A percentile compares a stretch with the other conserved stretches of the same genome.
These are phyloP conservation scores for Rosa rugosa DNA, from an alignment of 306 rosid genomes.

Conservation along the genomic window DNA sequence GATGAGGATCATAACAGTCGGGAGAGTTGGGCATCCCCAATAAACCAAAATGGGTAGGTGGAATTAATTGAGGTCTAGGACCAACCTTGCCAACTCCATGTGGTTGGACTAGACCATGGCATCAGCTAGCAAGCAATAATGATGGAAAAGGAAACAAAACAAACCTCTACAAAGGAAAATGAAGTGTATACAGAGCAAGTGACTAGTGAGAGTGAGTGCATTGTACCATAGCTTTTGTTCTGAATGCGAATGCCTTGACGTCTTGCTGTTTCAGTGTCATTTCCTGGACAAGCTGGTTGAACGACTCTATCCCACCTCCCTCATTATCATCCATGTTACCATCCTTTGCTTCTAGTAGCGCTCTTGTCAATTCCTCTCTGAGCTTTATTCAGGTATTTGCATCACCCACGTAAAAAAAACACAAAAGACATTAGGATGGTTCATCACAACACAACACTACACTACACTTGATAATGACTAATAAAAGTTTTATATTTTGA, in stretches of 20 bases:
- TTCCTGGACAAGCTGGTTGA: slow-evolving; percentile 77
- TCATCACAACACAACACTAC: background rate
- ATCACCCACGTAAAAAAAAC: slow-evolving; percentile 20
- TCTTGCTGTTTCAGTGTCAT: slow-evolving; percentile 60
- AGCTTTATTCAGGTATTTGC: slow-evolving; percentile 55
- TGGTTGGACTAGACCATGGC: slow-evolving; percentile 3
- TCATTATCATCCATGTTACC: slow-evolving; percentile 38
- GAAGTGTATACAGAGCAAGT: background rate
- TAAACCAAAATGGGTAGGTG: background rate
- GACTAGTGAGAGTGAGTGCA: background rate
- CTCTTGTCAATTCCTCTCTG: slow-evolving; percentile 75
- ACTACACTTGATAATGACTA: background rate
- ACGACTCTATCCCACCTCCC: slow-evolving; percentile 52
- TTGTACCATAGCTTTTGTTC: slow-evolving; percentile 82
- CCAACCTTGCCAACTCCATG: slow-evolving; percentile 20
- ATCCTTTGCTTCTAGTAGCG: slow-evolving; percentile 59
- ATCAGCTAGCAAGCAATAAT: slow-evolving; percentile 11
- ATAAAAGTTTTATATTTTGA: background rate
- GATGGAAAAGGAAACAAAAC: background rate
- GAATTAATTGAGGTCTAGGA: background rate
- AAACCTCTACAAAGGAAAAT: background rate
- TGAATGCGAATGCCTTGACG: slow-evolving; percentile 74
- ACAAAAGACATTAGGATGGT: slow-evolving; percentile 8
- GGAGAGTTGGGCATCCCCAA: background rate
- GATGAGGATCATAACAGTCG: slow-evolving; percentile 12